These are phyloP conservation scores for Termitomyces sp. DNA, from an alignment of 768 basidiomycete species.

Conservation along the genomic window DNA sequence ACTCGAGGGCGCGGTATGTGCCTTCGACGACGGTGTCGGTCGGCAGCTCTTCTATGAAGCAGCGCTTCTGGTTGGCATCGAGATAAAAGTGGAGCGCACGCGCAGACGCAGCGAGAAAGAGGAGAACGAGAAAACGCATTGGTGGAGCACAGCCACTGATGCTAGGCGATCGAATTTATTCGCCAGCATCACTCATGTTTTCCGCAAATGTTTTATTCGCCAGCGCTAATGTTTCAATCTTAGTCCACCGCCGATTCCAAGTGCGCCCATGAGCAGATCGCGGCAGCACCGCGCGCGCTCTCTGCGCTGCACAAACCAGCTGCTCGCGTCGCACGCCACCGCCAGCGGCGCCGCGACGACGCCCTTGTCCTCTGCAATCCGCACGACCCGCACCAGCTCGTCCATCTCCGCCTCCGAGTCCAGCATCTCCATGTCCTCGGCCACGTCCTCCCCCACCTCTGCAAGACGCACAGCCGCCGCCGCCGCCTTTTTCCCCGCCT, in stretches of 20 bases:
- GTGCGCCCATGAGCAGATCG: conserved; percentile 51
- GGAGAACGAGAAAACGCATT: conserved; percentile 1
- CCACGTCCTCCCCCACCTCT: conserved; percentile 52
- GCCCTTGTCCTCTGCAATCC: conserved; percentile 50
- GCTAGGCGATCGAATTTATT: too few species aligned
- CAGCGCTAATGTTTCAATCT: neutral
- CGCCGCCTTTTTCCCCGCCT: conserved; percentile 53
- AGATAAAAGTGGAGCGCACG: conserved; percentile 96
- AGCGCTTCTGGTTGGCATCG: conserved; percentile 87
- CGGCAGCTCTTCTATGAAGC: conserved; percentile 96
- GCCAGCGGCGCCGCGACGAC: conserved; percentile 63
- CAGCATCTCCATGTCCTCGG: conserved; percentile 71
- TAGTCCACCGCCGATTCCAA: conserved; percentile 28
- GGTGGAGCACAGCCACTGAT: conserved; percentile 1
- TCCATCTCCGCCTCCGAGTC: conserved; percentile 88
- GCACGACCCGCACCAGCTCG: conserved; percentile 58
- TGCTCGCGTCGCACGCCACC: conserved; percentile 65
- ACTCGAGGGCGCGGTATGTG: conserved; percentile 90
- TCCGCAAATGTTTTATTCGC: too few species aligned
- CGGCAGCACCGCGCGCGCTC: conserved; percentile 60
- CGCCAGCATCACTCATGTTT: too few species aligned
- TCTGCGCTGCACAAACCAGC: conserved; percentile 78
- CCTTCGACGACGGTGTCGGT: conserved; percentile 91
- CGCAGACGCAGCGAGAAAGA: conserved; percentile 28
- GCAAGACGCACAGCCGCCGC: conserved; percentile 44